Percentiles rank a stretch among this genome's conserved stretches.
Conservation (phyloP, 345 rosid species). For the Populus simonii region DNA sequence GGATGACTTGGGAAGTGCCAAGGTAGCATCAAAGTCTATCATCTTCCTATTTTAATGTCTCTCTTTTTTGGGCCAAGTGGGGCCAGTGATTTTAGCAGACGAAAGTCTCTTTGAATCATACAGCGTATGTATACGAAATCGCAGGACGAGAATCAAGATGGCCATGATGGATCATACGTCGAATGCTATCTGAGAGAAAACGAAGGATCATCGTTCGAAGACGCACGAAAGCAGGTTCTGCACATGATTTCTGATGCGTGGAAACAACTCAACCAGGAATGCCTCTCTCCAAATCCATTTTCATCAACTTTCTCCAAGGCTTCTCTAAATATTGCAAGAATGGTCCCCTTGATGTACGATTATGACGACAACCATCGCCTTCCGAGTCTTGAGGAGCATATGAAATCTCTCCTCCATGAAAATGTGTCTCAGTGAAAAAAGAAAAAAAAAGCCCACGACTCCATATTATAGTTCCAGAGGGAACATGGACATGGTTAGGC, state of each 20-base stretch:
- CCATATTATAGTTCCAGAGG: too few relatives aligned
- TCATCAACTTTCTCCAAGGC: slow-evolving; percentile 34
- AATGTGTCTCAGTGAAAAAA: not conserved
- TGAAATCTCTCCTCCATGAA: slow-evolving; percentile 22
- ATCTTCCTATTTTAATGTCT: too few relatives aligned
- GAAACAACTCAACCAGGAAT: slow-evolving; percentile 52
- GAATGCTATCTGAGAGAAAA: slow-evolving; percentile 50
- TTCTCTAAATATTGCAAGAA: slow-evolving; percentile 48
- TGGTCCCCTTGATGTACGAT: slow-evolving; percentile 55
- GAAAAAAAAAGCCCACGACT: too few relatives aligned
- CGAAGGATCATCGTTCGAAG: slow-evolving; percentile 25
- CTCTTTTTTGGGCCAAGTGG: too few relatives aligned
- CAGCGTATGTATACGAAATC: not conserved
- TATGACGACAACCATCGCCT: slow-evolving; percentile 43
- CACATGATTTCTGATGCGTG: slow-evolving; percentile 47
- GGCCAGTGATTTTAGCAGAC: too few relatives aligned
- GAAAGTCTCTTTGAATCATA: too few relatives aligned
- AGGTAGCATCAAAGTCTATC: slow-evolving; percentile 24
- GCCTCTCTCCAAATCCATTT: slow-evolving; percentile 30
- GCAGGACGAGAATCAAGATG: slow-evolving; percentile 59
- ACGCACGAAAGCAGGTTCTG: slow-evolving; percentile 30
- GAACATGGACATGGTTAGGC: too few relatives aligned
- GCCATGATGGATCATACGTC: slow-evolving; percentile 55
- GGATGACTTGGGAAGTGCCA: slow-evolving; percentile 63
- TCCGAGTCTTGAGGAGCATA: slow-evolving; percentile 36